Evolutionary conservation across 1,139 yeast genomes (phyloP).

Genomic region (Candida sanyaensis): DNA sequence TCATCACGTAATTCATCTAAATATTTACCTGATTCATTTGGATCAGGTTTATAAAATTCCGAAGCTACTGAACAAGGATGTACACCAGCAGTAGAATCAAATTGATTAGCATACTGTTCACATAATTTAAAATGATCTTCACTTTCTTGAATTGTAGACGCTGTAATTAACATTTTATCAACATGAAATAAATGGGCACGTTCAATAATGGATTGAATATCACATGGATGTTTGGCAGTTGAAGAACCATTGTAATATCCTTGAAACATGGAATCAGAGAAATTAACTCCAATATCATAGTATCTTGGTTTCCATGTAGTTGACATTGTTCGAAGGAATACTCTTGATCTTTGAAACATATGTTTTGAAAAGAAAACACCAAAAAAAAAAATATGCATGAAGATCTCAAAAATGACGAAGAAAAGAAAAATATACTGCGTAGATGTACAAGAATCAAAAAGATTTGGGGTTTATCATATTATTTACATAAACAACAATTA

Average conservation of each 20-base stretch:
- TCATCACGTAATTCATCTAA: constrained; percentile 26
- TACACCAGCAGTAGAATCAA: constrained; percentile 82
- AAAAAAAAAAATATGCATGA: neutral
- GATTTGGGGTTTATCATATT: neutral
- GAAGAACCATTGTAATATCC: constrained; percentile 75
- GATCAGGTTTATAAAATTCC: constrained; percentile 36
- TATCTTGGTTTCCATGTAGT: constrained; percentile 44
- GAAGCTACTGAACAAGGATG: constrained; percentile 88
- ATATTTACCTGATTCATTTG: constrained; percentile 8
- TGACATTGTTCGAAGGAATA: neutral
- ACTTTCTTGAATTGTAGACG: constrained; percentile 74
- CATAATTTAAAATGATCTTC: constrained; percentile 39
- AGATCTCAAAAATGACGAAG: too few species aligned
- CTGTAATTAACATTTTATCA: constrained; percentile 73
- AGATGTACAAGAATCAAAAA: neutral
- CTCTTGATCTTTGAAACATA: neutral
- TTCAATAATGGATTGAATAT: constrained; percentile 60
- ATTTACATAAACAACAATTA: neutral
- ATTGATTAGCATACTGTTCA: constrained; percentile 29
- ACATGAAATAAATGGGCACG: constrained; percentile 73
- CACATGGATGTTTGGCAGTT: constrained; percentile 59
- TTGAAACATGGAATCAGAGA: constrained; percentile 85
- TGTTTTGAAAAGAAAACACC: neutral
- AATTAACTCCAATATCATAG: constrained; percentile 70
- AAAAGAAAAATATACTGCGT: too few species aligned